Percentiles rank a stretch among this genome's conserved stretches.
phyloP scores from a whole-genome alignment of 2,329 filamentous ascomycete genomes.

The Bipolaris cookei region DNA sequence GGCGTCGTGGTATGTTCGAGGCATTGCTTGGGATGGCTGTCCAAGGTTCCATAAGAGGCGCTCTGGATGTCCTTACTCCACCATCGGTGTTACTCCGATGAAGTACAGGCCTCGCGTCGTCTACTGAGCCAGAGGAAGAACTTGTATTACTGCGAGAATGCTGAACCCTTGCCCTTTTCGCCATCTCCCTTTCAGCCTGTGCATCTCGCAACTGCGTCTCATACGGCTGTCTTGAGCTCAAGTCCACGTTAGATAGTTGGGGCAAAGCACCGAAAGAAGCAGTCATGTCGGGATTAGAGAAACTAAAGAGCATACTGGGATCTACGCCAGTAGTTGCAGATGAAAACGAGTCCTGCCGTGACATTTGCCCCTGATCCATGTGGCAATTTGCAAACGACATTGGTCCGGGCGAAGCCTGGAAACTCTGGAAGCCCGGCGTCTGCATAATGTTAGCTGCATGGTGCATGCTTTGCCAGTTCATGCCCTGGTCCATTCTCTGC shows the following conservation, averaged over 20 bases:
- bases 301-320: slow-evolving; percentile 56
- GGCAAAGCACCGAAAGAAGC: slow-evolving; percentile 39
- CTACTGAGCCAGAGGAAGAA: slow-evolving; percentile 48
- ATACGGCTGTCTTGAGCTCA: slow-evolving; percentile 46
- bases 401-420: slow-evolving; percentile 36
- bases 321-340: slow-evolving; percentile 53
- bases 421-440: slow-evolving; percentile 42
- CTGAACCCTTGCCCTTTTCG: slow-evolving; percentile 40
- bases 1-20: slow-evolving; percentile 50
- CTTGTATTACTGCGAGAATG: slow-evolving; percentile 51
- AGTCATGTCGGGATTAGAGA: slow-evolving; percentile 38
- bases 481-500: slow-evolving; percentile 39
- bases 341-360: slow-evolving; percentile 41
- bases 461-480: slow-evolving; percentile 45
- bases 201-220: slow-evolving; percentile 48
- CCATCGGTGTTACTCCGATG: slow-evolving; percentile 57
- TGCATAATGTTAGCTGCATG: slow-evolving; percentile 40
- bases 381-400: slow-evolving; percentile 34
- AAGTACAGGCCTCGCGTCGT: slow-evolving; percentile 42
- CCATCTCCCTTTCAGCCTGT: slow-evolving; percentile 43
- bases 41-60: slow-evolving; percentile 40
- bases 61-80: slow-evolving; percentile 43
- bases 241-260: slow-evolving; percentile 24
- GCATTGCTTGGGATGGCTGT: slow-evolving; percentile 29
- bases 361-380: slow-evolving; percentile 25